These are phyloP conservation scores for Trichoderma sp. DNA, from an alignment of 2,329 filamentous ascomycete genomes.

Conservation along the genomic window DNA sequence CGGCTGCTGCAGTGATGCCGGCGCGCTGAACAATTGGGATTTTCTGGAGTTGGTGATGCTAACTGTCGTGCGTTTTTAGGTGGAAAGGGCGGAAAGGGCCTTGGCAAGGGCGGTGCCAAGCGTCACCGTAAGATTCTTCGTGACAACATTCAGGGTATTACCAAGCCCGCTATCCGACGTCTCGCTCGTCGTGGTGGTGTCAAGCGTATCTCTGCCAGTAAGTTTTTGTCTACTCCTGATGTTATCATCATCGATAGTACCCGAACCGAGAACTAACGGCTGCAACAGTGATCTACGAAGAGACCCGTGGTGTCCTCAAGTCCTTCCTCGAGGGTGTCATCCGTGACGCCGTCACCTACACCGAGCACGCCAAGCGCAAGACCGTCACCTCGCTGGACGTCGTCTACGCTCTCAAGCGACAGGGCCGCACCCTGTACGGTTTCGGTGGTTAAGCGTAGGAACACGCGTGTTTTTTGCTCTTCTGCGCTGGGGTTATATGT, in stretches of 20 bases:
- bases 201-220: conserved; percentile 99
- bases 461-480: conserved; percentile 25
- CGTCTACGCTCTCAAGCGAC: conserved; percentile 69
- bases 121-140: conserved; percentile 98
- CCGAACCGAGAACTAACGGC: conserved; percentile 37
- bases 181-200: conserved; percentile 98
- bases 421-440: conserved; percentile 80
- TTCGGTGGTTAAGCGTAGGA: conserved; percentile 74
- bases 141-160: conserved; percentile 99
- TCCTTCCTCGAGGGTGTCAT: conserved; percentile 78
- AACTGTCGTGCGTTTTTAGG: conserved; percentile 62
- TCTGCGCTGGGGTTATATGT: conserved; percentile 30
- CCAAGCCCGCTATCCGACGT: conserved; percentile 97
- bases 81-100: conserved; percentile 95
- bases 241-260: not conserved
- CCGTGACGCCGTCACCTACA: conserved; percentile 77
- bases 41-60: conserved; percentile 40
- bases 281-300: conserved; percentile 71
- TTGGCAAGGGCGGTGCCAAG: conserved; percentile 98
- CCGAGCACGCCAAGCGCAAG: conserved; percentile 81
- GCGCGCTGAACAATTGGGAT: not conserved
- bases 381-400: conserved; percentile 73
- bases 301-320: conserved; percentile 77
- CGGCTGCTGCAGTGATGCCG: not conserved
- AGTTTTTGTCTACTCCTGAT: conserved; percentile 66